phyloP scores from a whole-genome alignment of 768 basidiomycete species.

The Asterophora parasitica region DNA sequence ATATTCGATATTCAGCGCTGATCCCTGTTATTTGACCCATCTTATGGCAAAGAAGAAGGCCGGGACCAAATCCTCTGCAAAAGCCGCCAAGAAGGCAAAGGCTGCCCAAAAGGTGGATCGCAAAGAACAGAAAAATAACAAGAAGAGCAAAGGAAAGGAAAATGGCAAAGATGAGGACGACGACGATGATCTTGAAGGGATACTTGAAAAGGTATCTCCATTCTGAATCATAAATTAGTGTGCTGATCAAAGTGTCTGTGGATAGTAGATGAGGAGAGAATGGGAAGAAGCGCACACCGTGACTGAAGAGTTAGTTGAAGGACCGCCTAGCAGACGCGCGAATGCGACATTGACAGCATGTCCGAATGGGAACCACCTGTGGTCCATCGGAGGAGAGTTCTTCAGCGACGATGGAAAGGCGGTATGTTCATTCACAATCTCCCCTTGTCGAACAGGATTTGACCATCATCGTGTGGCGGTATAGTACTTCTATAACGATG shows the following conservation, averaged over 20 bases:
- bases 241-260: slow-evolving; percentile 1
- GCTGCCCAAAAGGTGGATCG: slow-evolving; percentile 62
- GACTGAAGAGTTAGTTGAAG: slow-evolving; percentile 80
- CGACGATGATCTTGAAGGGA: slow-evolving; percentile 79
- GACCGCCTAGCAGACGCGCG: slow-evolving; percentile 77
- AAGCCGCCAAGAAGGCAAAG: slow-evolving; percentile 65
- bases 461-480: neutral
- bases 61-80: slow-evolving; percentile 38
- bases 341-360: slow-evolving; percentile 80
- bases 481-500: slow-evolving; percentile 84
- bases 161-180: slow-evolving; percentile 52
- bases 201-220: slow-evolving; percentile 81
- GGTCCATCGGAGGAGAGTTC: slow-evolving; percentile 84
- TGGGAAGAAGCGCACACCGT: slow-evolving; percentile 81
- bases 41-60: slow-evolving; percentile 57
- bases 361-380: slow-evolving; percentile 76
- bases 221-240: no score
- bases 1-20: no score
- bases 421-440: slow-evolving; percentile 30
- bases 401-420: slow-evolving; percentile 84
- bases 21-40: no score
- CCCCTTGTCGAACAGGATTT: neutral
- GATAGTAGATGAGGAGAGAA: slow-evolving; percentile 70
- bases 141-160: slow-evolving; percentile 35
- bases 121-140: slow-evolving; percentile 57